Evolutionary conservation across 2,329 filamentous ascomycete genomes (phyloP), one percentile per base, ranked within the genome.

Genomic region (Neopestalotiopsis sp.): DNA sequence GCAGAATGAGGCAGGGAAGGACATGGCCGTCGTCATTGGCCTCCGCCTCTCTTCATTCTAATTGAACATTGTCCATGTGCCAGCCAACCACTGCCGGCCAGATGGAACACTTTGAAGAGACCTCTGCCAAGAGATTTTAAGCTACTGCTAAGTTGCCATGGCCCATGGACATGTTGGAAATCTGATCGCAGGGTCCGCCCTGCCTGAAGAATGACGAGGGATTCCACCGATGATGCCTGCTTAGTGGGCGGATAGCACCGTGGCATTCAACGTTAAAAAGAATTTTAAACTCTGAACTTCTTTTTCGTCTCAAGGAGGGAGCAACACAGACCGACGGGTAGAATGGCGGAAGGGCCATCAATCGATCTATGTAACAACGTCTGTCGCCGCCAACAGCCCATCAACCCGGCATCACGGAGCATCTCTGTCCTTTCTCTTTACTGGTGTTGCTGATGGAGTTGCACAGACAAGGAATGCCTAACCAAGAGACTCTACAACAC

Each of bases 281-380:
- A 28, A 6, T 65, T 57, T 65, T 38, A 24, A 34, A 20, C 28
- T 13, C n/a, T 17, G 17, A 53, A 53, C 45, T 53, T 53, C 45
- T 53, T 34, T 14, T 65, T 65, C 40, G 40, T 65, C 63, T 30
- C 63, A 65, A n/a, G 49, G 20, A n/a, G 40, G 49, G 20, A n/a
- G 40, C 13, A 57, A 34, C 34, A 65, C 20, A 5, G 20, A 28
- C 49, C 42, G 20, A 38, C 40, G 10, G 61, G n/a, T 61, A 12
- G 24, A 28, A 38, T 34, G 63, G 24, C 45, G 63, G 42, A 38
- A 56, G 63, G 63, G 32, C 63, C 63, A 65, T 24, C 45, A 32
- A 14, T 57, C 28, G 63, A 57, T 49, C 63, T 57, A 20, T 57
- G 20, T 53, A 53, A n/a, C 45, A 53, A 53, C 45, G 45, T 38